Percentiles rank a stretch among this genome's conserved stretches.
These are phyloP conservation scores for Saccharomycopsis sp. DNA, from an alignment of 805 yeast species.

Conservation along the genomic window DNA sequence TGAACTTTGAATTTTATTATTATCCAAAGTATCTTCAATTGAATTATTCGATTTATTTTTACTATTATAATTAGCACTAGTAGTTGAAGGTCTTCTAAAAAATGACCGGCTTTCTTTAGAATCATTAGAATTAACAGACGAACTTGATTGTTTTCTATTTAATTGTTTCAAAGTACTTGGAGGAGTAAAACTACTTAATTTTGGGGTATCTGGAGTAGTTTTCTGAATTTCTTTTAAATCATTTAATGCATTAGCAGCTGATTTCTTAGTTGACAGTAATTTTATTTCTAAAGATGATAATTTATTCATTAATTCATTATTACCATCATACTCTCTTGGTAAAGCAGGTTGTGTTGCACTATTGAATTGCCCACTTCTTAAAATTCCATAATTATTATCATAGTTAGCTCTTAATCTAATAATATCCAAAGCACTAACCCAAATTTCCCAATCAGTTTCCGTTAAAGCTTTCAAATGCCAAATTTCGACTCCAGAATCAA, in stretches of 20 bases:
- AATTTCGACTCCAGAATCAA: conserved; percentile 92
- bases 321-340: not conserved
- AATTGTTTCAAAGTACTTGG: not conserved
- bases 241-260: not conserved
- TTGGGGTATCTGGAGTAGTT: not conserved
- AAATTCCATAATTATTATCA: not conserved
- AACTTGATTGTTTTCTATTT: not conserved
- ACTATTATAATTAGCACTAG: not conserved
- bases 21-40: not conserved
- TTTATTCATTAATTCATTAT: too few relatives aligned
- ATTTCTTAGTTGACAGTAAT: not conserved
- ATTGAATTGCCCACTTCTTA: not conserved
- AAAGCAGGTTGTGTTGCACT: not conserved
- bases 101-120: not conserved
- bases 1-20: not conserved
- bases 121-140: not conserved
- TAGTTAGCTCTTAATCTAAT: conserved; percentile 18
- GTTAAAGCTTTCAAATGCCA: conserved; percentile 76
- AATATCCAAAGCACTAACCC: conserved; percentile 73
- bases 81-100: not conserved
- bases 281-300: not conserved
- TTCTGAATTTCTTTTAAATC: too few relatives aligned
- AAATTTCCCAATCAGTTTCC: conserved; percentile 56
- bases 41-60: not conserved
- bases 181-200: not conserved